A percentile compares a stretch with the other conserved stretches of the same genome.
Conservation (phyloP, 176 grass and related monocot species). For the Oryza glumipatula region DNA sequence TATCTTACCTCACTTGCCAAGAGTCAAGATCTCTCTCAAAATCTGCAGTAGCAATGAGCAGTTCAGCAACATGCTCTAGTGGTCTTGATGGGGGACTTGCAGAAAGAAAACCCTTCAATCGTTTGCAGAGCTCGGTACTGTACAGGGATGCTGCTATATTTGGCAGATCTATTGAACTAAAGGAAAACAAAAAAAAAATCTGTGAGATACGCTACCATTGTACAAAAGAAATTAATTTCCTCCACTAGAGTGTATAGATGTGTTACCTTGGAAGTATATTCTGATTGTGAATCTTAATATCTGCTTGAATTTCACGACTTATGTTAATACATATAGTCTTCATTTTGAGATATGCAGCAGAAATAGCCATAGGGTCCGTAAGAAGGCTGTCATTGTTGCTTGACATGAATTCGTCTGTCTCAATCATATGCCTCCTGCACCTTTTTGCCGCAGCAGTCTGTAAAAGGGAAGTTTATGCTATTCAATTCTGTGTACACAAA, state of each 20-base stretch:
- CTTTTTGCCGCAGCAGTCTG: slow-evolving; percentile 83
- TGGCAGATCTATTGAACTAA: slow-evolving; percentile 95
- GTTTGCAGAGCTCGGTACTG: slow-evolving; percentile 82
- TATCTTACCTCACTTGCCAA: slow-evolving; percentile 84
- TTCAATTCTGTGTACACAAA: slow-evolving; percentile 15
- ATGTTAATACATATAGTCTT: slow-evolving; percentile 84
- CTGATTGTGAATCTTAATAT: slow-evolving; percentile 95
- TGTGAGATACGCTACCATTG: slow-evolving; percentile 23
- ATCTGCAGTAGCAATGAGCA: slow-evolving; percentile 78
- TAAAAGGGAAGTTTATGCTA: slow-evolving; percentile 29
- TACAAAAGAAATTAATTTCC: slow-evolving; percentile 17
- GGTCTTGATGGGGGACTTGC: slow-evolving; percentile 89
- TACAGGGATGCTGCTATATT: slow-evolving; percentile 91
- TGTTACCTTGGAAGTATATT: slow-evolving; percentile 91
- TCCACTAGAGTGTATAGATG: slow-evolving; percentile 18
- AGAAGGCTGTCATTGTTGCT: slow-evolving; percentile 76
- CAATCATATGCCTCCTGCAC: slow-evolving; percentile 94
- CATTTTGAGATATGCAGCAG: slow-evolving; percentile 94
- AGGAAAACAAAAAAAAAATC: not conserved
- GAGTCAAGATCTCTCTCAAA: slow-evolving; percentile 91
- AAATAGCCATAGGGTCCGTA: slow-evolving; percentile 75
- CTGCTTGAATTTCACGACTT: slow-evolving; percentile 90
- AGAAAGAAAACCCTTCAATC: slow-evolving; percentile 79
- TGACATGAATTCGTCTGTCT: slow-evolving; percentile 94
- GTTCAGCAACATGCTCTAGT: slow-evolving; percentile 76